phyloP scores from a whole-genome alignment of 1,284 basidiomycete genomes.

The Ustilago xerochloae region DNA sequence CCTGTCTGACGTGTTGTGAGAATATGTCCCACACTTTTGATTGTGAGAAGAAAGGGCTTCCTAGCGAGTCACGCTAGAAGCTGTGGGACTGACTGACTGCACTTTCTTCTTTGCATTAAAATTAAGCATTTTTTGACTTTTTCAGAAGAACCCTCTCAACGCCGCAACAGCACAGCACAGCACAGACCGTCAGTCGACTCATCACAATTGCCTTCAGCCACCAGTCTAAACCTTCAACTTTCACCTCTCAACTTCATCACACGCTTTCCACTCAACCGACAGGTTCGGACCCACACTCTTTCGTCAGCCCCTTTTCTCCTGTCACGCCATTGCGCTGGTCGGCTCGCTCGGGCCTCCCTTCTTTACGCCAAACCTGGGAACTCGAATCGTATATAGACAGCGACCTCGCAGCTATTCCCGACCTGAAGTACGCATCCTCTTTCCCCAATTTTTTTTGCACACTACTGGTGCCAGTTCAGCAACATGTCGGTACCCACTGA shows the following conservation, averaged over 20 bases:
- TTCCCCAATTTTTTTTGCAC: background rate
- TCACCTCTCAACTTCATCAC: background rate
- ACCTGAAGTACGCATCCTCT: background rate
- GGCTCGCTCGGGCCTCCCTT: background rate
- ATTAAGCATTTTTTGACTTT: background rate
- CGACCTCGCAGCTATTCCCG: background rate
- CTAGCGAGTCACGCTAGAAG: constrained; percentile 1
- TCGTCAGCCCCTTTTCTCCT: background rate
- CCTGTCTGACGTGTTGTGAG: background rate
- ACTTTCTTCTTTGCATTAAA: background rate
- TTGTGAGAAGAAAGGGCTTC: background rate
- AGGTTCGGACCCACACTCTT: constrained; percentile 2
- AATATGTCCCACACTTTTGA: background rate
- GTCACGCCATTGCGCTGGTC: background rate
- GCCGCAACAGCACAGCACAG: constrained; percentile 2
- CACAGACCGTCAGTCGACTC: constrained; percentile 13
- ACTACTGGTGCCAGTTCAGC: background rate
- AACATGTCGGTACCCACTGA: constrained; percentile 34
- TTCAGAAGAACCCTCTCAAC: background rate
- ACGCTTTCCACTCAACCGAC: background rate
- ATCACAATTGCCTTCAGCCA: background rate
- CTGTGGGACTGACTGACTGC: too few species aligned
- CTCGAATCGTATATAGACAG: constrained; percentile 11
- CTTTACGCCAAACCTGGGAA: background rate
- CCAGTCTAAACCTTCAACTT: background rate